A percentile compares a stretch with the other conserved stretches of the same genome.
Conservation (phyloP, 2,329 filamentous ascomycete genomes). For the Pyrenochaeta sp. region DNA sequence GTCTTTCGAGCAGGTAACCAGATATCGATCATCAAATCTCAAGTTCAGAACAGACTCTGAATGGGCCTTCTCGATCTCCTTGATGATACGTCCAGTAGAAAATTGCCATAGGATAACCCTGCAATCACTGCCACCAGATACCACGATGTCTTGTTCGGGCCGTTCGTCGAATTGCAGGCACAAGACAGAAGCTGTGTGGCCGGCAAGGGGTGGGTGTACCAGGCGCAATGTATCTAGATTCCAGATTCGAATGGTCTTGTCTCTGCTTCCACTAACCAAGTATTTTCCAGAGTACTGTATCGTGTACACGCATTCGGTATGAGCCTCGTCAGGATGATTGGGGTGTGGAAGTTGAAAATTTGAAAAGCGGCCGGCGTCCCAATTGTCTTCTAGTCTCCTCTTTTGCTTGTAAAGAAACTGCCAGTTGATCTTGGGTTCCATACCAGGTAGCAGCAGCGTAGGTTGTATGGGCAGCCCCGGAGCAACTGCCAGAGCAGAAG, state of each 20-base stretch:
- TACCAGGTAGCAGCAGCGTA: slow-evolving; percentile 40
- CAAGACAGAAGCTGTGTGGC: slow-evolving; percentile 86
- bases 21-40: slow-evolving; percentile 86
- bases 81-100: slow-evolving; percentile 84
- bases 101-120: slow-evolving; percentile 93
- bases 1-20: slow-evolving; percentile 98
- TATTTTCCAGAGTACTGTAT: slow-evolving; percentile 87
- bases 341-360: slow-evolving; percentile 94
- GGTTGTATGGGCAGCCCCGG: slow-evolving; percentile 38
- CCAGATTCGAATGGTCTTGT: slow-evolving; percentile 89
- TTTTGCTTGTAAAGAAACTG: slow-evolving; percentile 92
- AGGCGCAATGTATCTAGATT: slow-evolving; percentile 82
- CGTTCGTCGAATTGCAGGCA: slow-evolving; percentile 95
- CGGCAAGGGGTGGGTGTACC: slow-evolving; percentile 74
- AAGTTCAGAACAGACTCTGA: slow-evolving; percentile 92
- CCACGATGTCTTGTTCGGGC: slow-evolving; percentile 87
- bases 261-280: slow-evolving; percentile 91
- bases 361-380: slow-evolving; percentile 80
- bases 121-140: slow-evolving; percentile 93
- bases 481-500: slow-evolving; percentile 3
- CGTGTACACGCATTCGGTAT: slow-evolving; percentile 92
- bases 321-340: slow-evolving; percentile 79
- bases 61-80: slow-evolving; percentile 80
- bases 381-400: slow-evolving; percentile 85
- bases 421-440: slow-evolving; percentile 80